Conservation (phyloP, 176 grass and related monocot species). For the Oropetium thomaeum region DNA sequence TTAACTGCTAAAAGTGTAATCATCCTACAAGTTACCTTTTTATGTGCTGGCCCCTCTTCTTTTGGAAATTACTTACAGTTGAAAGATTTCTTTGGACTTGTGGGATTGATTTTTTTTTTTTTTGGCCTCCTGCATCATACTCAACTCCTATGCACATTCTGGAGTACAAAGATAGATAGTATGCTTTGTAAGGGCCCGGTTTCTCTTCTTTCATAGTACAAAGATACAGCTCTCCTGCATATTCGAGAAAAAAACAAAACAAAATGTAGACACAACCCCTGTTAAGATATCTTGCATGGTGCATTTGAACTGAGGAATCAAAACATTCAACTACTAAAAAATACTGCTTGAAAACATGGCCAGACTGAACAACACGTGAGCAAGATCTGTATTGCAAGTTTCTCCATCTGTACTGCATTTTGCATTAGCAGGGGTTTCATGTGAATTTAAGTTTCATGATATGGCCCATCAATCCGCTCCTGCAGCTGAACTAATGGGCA, state of each 20-base stretch:
- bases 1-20: neutral
- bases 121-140: neutral
- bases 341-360: neutral
- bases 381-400: neutral
- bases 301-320: neutral
- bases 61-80: neutral
- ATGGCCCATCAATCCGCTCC: neutral
- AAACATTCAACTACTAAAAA: neutral
- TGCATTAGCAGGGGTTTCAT: neutral
- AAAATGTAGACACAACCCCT: neutral
- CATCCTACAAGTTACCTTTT: neutral
- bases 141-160: neutral
- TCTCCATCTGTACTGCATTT: neutral
- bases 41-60: neutral
- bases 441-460: neutral
- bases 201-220: no score
- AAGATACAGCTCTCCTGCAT: no score
- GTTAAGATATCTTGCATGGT: neutral
- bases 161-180: neutral
- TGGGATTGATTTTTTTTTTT: neutral
- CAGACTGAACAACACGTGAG: neutral
- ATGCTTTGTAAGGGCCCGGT: no score
- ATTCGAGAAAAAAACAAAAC: no score
- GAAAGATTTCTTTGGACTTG: neutral
- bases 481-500: conserved; percentile 19